A percentile compares a stretch with the other conserved stretches of the same genome.
These are phyloP conservation scores for Ceratocystis variospora DNA, from an alignment of 2,329 filamentous ascomycete genomes.

Conservation along the genomic window DNA sequence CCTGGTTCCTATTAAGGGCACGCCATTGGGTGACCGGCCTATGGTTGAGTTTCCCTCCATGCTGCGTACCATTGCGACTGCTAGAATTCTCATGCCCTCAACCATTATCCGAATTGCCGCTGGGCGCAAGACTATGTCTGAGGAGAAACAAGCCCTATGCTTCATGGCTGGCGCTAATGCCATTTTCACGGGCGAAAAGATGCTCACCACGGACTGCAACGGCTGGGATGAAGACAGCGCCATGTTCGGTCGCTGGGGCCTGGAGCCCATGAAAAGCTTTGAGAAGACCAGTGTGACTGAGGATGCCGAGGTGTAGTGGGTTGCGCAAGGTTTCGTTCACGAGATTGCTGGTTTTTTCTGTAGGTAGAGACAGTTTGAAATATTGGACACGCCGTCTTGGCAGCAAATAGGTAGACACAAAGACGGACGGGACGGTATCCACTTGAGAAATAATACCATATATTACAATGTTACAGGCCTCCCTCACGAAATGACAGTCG, in stretches of 20 bases:
- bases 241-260: constrained; percentile 73
- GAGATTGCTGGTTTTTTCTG: no score
- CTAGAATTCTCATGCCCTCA: constrained; percentile 65
- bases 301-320: not conserved
- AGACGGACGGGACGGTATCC: no score
- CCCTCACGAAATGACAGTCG: no score
- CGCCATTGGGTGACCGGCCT: constrained; percentile 61
- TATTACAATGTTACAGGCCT: no score
- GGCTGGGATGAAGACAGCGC: constrained; percentile 78
- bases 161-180: constrained; percentile 87
- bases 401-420: no score
- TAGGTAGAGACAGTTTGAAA: no score
- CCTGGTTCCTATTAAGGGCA: constrained; percentile 80
- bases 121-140: constrained; percentile 67
- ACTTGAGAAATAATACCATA: no score
- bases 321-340: no score
- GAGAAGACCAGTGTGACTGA: constrained; percentile 23
- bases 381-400: no score
- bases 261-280: constrained; percentile 58
- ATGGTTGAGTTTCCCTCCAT: constrained; percentile 65
- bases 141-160: constrained; percentile 79
- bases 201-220: constrained; percentile 84
- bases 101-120: constrained; percentile 82
- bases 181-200: constrained; percentile 92
- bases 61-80: constrained; percentile 71